Evolutionary conservation across 805 yeast genomes (phyloP), one percentile per base, ranked within the genome.

Genomic region (Barnettozyma vustinii): DNA sequence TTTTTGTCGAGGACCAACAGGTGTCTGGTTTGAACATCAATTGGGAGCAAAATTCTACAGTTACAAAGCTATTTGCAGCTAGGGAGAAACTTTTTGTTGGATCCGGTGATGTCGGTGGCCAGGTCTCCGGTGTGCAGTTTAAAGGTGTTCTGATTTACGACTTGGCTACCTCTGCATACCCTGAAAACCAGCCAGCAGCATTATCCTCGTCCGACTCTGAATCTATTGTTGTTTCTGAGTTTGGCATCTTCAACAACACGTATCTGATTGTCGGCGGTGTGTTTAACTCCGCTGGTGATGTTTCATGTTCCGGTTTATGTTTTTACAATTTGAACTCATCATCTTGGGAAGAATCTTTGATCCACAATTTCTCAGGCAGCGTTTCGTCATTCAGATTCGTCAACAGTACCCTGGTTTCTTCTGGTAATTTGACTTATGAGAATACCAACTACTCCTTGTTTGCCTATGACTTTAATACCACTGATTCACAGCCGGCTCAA

Each of bases 211-310:
- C 70, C 10, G 66, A 68, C 4, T 52, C 54, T 1, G 47, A 49
- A 30, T 5, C 33, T 5, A 66, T 69, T n/a, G 58, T 62, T 8
- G 72, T 81, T 13, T 70, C 71, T 13, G 63, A 78, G 1, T 63
- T 61, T 21, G 65, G 64, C 16, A 47, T 45, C 37, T 50, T 56
- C 26, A 69, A 72, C 26, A 47, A 67, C 8, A 68, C 74, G 2
- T 56, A 71, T 18, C 65, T 89, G 25, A 70, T 83, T 27, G 87
- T 87, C 12, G 96, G 86, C 37, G 97, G 97, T 21, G 71, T 76
- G 40, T 89, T 87, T 61, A 75, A 72, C 19, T 62, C 71, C 19
- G 82, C 86, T 2, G 83, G 84, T 0, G 68, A 78, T 5, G 66
- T 75, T 30, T 64, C 67, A 23, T 90, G 96, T 65, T 63, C 71